Conservation (phyloP, 345 rosid genomes). For the Populus euphratica region DNA sequence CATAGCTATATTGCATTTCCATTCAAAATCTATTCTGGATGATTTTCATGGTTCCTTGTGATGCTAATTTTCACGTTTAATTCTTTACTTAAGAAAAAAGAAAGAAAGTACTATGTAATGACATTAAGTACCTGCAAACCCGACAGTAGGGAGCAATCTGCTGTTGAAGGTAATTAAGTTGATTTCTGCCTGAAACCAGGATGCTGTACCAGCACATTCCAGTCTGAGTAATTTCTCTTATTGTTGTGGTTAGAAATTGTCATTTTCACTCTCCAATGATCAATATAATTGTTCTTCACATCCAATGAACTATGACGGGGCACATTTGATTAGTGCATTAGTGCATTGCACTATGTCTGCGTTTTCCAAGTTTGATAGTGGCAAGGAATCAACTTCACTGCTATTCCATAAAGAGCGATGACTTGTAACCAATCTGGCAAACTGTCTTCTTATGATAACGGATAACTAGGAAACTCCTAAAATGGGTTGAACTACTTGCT, state of each 20-base stretch:
- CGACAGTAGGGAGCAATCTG: constrained; percentile 39
- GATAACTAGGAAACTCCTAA: neutral
- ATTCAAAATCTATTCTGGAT: neutral
- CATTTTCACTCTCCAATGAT: constrained; percentile 51
- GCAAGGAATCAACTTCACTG: constrained; percentile 30
- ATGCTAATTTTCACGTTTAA: no score
- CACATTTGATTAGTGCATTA: constrained; percentile 57
- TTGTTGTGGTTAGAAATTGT: constrained; percentile 50
- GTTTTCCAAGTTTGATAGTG: constrained; percentile 2
- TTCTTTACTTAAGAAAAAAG: no score
- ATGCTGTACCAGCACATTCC: constrained; percentile 59
- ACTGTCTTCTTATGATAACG: neutral
- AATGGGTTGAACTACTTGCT: neutral
- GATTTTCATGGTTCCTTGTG: neutral
- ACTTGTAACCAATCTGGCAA: neutral
- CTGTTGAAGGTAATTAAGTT: constrained; percentile 50
- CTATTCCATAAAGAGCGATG: neutral
- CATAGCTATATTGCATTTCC: neutral
- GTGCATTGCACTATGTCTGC: constrained; percentile 47
- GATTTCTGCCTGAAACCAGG: constrained; percentile 44
- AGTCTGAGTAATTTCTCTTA: constrained; percentile 45
- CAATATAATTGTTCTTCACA: constrained; percentile 43
- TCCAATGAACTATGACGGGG: constrained; percentile 57
- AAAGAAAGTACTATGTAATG: no score
- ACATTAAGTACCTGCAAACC: constrained; percentile 33